A percentile compares a stretch with the other conserved stretches of the same genome.
phyloP scores from a whole-genome alignment of 148 eudicot genomes.

The Rhododendron molle region DNA sequence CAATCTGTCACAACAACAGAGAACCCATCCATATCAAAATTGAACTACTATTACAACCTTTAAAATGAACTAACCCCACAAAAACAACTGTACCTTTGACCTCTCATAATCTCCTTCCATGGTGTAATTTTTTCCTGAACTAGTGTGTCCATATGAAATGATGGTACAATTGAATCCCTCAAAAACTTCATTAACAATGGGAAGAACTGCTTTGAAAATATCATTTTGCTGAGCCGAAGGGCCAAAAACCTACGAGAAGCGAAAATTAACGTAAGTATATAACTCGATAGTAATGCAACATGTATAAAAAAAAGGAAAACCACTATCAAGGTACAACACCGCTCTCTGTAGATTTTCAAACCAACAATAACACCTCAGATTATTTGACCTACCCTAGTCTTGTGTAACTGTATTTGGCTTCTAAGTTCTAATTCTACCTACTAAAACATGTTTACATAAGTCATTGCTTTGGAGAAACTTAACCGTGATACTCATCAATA shows the following conservation, averaged over 20 bases:
- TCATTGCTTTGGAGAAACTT: no score
- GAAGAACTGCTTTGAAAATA: slow-evolving; percentile 77
- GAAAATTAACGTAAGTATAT: neutral
- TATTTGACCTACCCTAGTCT: neutral
- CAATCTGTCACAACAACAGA: slow-evolving; percentile 40
- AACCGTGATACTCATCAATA: no score
- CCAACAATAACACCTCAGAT: neutral
- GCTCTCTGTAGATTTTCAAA: no score
- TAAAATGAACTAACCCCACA: neutral
- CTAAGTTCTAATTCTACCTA: no score
- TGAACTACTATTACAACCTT: neutral
- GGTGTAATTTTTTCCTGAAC: slow-evolving; percentile 96
- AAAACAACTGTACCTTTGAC: slow-evolving; percentile 21
- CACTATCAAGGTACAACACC: neutral
- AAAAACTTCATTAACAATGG: slow-evolving; percentile 87
- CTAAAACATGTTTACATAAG: neutral
- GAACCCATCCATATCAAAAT: neutral
- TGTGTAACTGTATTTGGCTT: neutral
- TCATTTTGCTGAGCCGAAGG: slow-evolving; percentile 78
- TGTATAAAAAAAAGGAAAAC: neutral
- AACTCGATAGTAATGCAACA: neutral
- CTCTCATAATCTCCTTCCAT: slow-evolving; percentile 96
- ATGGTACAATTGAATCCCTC: slow-evolving; percentile 97
- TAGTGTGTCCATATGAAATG: slow-evolving; percentile 98
- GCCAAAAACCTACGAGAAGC: slow-evolving; percentile 73